A percentile compares a stretch with the other conserved stretches of the same genome.
Conservation (phyloP, 2,329 filamentous ascomycete species). For the Diatrype stigma region DNA sequence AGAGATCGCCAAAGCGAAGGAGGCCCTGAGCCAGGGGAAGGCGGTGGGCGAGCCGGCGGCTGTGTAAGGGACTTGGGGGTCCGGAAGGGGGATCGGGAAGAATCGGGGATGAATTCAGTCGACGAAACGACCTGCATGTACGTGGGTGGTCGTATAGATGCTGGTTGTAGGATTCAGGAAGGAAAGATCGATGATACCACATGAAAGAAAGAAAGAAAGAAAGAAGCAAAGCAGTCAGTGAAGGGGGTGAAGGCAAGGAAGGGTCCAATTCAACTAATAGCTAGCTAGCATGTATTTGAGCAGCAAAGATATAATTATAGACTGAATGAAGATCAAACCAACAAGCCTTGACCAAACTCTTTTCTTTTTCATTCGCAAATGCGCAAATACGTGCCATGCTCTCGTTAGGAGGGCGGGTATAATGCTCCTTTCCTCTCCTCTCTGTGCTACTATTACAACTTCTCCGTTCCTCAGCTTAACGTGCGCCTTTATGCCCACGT, state of each 20-base stretch:
- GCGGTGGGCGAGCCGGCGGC: conserved; percentile 25
- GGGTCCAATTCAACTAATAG: no score
- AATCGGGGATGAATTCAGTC: no score
- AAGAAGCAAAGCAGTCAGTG: no score
- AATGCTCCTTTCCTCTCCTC: not conserved
- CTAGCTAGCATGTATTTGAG: not conserved
- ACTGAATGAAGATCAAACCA: no score
- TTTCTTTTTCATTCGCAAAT: no score
- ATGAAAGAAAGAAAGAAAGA: not conserved
- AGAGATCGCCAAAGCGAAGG: conserved; percentile 53
- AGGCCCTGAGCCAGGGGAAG: conserved; percentile 48
- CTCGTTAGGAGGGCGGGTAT: not conserved
- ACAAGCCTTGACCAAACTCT: not conserved
- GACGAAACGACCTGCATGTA: no score
- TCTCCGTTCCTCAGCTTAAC: no score
- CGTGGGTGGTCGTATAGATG: not conserved
- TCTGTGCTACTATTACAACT: no score
- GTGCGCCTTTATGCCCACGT: no score
- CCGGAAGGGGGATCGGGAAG: not conserved
- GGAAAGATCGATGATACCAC: conserved; percentile 10
- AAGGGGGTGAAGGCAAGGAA: no score
- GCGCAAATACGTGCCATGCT: no score
- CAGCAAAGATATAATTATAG: no score
- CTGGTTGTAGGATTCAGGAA: not conserved
- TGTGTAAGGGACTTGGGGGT: conserved; percentile 11